Base-by-base conservation (phyloP, 768 basidiomycete species). In the Boletus tomentosulus region DNA sequence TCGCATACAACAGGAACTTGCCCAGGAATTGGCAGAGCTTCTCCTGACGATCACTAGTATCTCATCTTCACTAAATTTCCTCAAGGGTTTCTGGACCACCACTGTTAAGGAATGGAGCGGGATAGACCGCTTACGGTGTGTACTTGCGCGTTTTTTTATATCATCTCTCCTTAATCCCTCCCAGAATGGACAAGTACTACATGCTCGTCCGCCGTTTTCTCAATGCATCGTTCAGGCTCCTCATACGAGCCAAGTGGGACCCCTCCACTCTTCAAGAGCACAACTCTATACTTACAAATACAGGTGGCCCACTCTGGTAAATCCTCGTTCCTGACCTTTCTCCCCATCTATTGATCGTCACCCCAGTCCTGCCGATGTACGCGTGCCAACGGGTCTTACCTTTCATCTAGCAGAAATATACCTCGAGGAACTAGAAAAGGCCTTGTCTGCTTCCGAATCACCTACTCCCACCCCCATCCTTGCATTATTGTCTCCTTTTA, bases 161-260 rank as follows among this genome's bases (percentile, higher is more conserved):
- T 33, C 51, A 4, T 33, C 16, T 39, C 12, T 22, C 37, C 55
- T 53, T 34, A 55, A 51, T 28, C 47, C 15, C 47, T 34, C 27
- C 11, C 63, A 97, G 95, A 61, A 85, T 98, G 68, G 96, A 99
- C 78, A 99, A 99, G 70, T 98, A 91, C 69, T 95, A 96, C 67
- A 86, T 98, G 84, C 86, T 99, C 44, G 84, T 98, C 54, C 81
- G 96, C 54, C 80, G 87, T 58, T 98, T 92, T 64, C 78, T 90
- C 50, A 89, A 94, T 62, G 91, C 87, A 1, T 82, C 87, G 1
- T 95, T 98, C 70, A 76, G 87, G 33, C 78, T 97, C 19, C 78
- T 98, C 25, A 78, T 85, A 35, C 79, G 86, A 43, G 69, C 72
- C 22, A 74, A 79, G 44, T 99, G 95, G 95, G 80, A 85, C 7